These are phyloP conservation scores for Xylaria longipes DNA, from an alignment of 495 filamentous ascomycete genomes.

Conservation along the genomic window DNA sequence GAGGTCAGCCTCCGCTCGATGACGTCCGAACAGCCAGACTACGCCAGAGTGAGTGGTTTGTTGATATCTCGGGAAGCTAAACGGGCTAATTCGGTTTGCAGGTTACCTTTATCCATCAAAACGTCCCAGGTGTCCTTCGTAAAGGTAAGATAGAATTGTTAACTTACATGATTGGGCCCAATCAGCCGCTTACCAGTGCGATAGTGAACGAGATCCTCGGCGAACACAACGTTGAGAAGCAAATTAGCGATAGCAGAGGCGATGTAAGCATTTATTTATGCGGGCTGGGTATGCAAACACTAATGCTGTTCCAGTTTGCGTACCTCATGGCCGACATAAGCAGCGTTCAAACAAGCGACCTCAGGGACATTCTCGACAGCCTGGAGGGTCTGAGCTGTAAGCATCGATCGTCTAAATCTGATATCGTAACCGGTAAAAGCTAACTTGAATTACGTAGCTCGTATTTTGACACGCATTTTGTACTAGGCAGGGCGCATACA, in stretches of 20 bases:
- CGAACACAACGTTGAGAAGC: conserved; percentile 97
- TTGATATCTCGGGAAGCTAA: neutral
- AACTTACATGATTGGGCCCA: neutral
- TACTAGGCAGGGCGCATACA: conserved; percentile 62
- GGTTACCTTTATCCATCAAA: conserved; percentile 95
- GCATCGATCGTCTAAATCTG: conserved; percentile 39
- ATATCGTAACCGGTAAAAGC: conserved; percentile 16
- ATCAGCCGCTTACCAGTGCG: conserved; percentile 27
- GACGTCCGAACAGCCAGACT: conserved; percentile 84
- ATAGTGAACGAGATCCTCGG: conserved; percentile 90
- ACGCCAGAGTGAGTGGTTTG: conserved; percentile 70
- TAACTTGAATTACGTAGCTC: conserved; percentile 55
- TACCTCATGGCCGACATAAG: conserved; percentile 99
- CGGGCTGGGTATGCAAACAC: conserved; percentile 10
- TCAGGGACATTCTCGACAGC: conserved; percentile 82
- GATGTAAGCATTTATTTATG: conserved; percentile 61
- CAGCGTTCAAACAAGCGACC: conserved; percentile 76
- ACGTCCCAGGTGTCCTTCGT: conserved; percentile 91
- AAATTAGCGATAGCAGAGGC: conserved; percentile 93
- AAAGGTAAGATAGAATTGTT: conserved; percentile 59
- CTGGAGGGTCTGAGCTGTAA: conserved; percentile 83
- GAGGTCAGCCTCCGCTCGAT: conserved; percentile 87
- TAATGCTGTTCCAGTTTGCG: conserved; percentile 64
- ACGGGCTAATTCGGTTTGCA: conserved; percentile 37
- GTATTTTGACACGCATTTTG: conserved; percentile 85